Evolutionary conservation across 2,329 filamentous ascomycete species (phyloP).

Genomic region (Exophiala oligosperma): DNA sequence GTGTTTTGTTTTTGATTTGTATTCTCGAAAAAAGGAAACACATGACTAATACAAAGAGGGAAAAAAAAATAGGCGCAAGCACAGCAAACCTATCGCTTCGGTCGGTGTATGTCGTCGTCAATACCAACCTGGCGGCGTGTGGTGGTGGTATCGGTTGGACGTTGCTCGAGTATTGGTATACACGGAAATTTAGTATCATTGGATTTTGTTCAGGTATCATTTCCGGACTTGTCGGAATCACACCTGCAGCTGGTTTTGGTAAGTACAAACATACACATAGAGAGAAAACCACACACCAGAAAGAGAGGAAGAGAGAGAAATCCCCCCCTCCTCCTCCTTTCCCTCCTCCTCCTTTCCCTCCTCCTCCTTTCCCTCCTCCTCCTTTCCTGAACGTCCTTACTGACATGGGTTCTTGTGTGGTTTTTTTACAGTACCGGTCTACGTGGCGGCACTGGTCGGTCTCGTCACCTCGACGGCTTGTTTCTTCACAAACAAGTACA

Average conservation of each 20-base stretch:
- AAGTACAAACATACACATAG: background rate
- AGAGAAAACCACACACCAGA: no score
- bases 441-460: conserved; percentile 54
- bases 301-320: no score
- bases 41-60: no score
- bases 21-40: no score
- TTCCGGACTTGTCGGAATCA: conserved; percentile 59
- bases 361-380: background rate
- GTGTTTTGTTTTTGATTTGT: background rate
- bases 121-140: conserved; percentile 59
- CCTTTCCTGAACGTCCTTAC: no score
- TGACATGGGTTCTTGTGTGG: background rate
- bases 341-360: background rate
- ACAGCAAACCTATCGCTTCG: conserved; percentile 55
- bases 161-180: conserved; percentile 53
- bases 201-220: conserved; percentile 58
- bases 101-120: conserved; percentile 57
- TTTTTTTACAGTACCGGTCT: conserved; percentile 13
- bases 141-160: conserved; percentile 57
- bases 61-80: conserved; percentile 37
- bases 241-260: conserved; percentile 56
- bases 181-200: conserved; percentile 51
- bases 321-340: background rate
- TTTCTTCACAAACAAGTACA: conserved; percentile 49
- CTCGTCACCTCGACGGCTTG: conserved; percentile 51